Evolutionary conservation across 2,329 filamentous ascomycete genomes (phyloP), one percentile per base, ranked within the genome.

Genomic region (Parafenestella ontariensis): DNA sequence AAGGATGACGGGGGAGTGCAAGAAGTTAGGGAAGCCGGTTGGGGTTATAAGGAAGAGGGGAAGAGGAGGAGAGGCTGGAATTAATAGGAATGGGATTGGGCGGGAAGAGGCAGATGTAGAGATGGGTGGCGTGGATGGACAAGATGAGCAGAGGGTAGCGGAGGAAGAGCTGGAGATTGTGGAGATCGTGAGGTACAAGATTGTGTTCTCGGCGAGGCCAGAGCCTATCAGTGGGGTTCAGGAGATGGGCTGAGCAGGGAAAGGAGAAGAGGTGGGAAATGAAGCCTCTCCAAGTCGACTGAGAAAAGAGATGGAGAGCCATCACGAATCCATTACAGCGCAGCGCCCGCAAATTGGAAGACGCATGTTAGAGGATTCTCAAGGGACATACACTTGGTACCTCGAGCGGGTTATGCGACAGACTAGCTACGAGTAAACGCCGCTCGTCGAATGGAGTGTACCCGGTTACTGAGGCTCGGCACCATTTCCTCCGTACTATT

Each of bases 1-100:
- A 78, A 85, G 93, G 56, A 84, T 98, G 71, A 90, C 87, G 1
- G 95, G 95, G 3, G 92, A 98, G 75, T 87, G 96, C 44, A 96
- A 92, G 82, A 96, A 92, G 77, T 78, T 98, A 45, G 84, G 85
- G 5, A 90, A 86, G 69, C 88, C 93, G 2, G 72, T 97, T 62
- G 95, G 89, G 3, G 81, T 98, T n/a, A 82, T 98, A 21, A 83
- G 87, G 59, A 82, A 41, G 64, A 72, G 45, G 54, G 51, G 46
- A 36, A 51, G 29, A 44, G 54, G 26, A 15, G 51, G 44, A 24
- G 56, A 4, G 8, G 11, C n/a, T 37, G 36, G n/a, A 2, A 24
- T 10, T 6, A 9, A 17, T 8, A 9, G 29, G 23, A 18, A n/a
- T 18, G 24, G 17, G 13, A 18, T 20, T 61, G 42, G 20, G 18